Base-by-base conservation (phyloP, 352 stramenopile species). In the Phytophthora agathidicida region DNA sequence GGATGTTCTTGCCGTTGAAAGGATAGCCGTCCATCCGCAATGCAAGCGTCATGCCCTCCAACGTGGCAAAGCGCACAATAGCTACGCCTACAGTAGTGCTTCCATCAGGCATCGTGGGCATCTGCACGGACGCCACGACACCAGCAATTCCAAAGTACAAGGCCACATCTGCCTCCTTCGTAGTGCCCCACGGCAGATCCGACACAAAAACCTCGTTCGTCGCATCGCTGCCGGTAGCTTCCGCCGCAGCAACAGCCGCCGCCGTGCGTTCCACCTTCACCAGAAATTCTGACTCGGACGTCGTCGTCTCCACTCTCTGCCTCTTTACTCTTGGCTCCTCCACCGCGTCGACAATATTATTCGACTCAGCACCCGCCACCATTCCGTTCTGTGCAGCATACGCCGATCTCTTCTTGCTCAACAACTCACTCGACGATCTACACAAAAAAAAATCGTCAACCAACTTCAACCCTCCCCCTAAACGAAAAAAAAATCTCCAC, bases 31-130 rank as follows among this genome's bases (percentile, higher is more conserved):
- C 71, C 81, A 91, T 88, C 24, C 66, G 67, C 60, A 91, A 49
- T 24, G 80, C 80, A 3, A 73, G 68, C 43, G 62, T 69, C 62
- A 84, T 77, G 20, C 76, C 70, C 16, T 86, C 76, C n/a, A 74
- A 50, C 10, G 68, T 46, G 3, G 61, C 65, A 59, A 91, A 91
- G 7, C 68, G 73, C 38, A 91, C 72, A 49, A 91, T 72, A 5
- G 81, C 78, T 14, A 89, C 75, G 37, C 78, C 80, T 16, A 90
- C 80, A 10, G n/a, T n/a, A n/a, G 80, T 90, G 54, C 76, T 88
- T 43, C 80, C 74, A 48, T 86, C 75, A n/a, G 76, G 58, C 74
- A 88, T 90, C 14, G 72, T 88, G 13, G 80, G 80, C 74, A 90
- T 90, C 46, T 81, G 71, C 32, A 88, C 76, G 1, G 69, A 84